Evolutionary conservation across 139 green algal species (phyloP).

Genomic region (Ostreobium quekettii): DNA sequence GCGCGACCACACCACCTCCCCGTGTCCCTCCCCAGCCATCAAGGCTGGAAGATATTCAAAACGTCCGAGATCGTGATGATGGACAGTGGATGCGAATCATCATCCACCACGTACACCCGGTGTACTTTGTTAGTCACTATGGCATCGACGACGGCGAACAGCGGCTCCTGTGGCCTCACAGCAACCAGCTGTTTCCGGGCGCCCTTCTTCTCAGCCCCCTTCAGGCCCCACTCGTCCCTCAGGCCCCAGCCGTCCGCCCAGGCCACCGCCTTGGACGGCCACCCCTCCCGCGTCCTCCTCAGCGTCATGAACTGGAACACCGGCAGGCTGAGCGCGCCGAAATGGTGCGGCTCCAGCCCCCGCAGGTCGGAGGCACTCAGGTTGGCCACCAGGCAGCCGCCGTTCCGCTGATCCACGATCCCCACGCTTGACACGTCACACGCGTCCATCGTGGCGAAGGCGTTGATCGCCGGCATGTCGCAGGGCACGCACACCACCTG

Average conservation of each 20-base stretch:
- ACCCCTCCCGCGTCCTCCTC: neutral
- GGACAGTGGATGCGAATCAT: slow-evolving; percentile 37
- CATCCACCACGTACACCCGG: slow-evolving; percentile 65
- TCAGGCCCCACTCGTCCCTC: neutral
- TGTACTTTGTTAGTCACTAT: slow-evolving; percentile 56
- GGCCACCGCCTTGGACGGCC: neutral
- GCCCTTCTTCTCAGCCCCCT: neutral
- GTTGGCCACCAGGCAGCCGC: slow-evolving; percentile 28
- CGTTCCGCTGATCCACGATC: slow-evolving; percentile 28
- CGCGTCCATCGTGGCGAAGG: slow-evolving; percentile 25
- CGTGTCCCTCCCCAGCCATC: too few species aligned
- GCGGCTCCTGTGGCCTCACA: too few species aligned
- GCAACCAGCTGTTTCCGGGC: too few species aligned
- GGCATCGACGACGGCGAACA: too few species aligned
- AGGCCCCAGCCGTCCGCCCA: neutral
- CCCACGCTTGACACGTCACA: slow-evolving; percentile 31
- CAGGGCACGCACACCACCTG: slow-evolving; percentile 27
- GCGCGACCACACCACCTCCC: too few species aligned
- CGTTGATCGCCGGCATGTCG: slow-evolving; percentile 27
- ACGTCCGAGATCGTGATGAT: slow-evolving; percentile 73
- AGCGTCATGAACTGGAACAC: slow-evolving; percentile 30
- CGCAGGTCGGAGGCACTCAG: slow-evolving; percentile 34
- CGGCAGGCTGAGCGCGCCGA: slow-evolving; percentile 26
- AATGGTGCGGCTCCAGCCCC: slow-evolving; percentile 31
- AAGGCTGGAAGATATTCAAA: slow-evolving; percentile 32